Base-by-base conservation (phyloP, 169 alveolate species). In the Eimeria sp. region DNA sequence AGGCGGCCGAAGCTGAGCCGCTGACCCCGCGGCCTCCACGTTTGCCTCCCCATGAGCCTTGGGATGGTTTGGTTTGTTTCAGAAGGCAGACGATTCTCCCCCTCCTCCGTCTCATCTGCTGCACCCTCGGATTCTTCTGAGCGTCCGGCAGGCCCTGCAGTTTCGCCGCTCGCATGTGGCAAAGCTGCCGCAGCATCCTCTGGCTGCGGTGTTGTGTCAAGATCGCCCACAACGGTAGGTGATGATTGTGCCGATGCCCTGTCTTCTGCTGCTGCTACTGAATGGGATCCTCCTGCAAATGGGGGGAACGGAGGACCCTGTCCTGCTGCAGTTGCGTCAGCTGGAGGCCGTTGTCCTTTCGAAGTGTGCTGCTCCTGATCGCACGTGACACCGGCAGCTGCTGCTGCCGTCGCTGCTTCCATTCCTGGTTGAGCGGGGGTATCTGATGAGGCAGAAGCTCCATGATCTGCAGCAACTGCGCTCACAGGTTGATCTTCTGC, bases 11-110 rank as follows among this genome's bases (percentile, higher is more conserved):
- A 91, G 62, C 96, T 78, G 18, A 60, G 66, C 58, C 68, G 52
- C 74, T 68, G 71, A 20, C 96, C 96, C 89, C 85, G 87, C 71
- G 71, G 93, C 56, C 78, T 54, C 96, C 96, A 91, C 60, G 89
- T 80, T 43, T 91, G 96, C 71, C 76, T 78, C 8, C 96, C 96
- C 71, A 77, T 56, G 40, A 20, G 40, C 9, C 91, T 76, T 0
- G 96, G 96, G 54, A 91, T 80, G 87, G 60, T 18, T 4, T 46
- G 49, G 14, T 49, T 33, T 52, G 77, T 33, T 52, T 43, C 77
- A 58, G 77, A 33, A 4, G 91, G 76, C 9, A 30, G 58, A 20
- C 54, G 18, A 9, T 40, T 10, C 56, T 74, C 83, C 56, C 18
- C 23, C 33, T 37, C 83, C 14, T 74, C 56, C 9, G 33, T 20